A percentile compares a stretch with the other conserved stretches of the same genome.
These are phyloP conservation scores for Pilasporangium apinafurcum DNA, from an alignment of 352 stramenopile species.

Conservation along the genomic window DNA sequence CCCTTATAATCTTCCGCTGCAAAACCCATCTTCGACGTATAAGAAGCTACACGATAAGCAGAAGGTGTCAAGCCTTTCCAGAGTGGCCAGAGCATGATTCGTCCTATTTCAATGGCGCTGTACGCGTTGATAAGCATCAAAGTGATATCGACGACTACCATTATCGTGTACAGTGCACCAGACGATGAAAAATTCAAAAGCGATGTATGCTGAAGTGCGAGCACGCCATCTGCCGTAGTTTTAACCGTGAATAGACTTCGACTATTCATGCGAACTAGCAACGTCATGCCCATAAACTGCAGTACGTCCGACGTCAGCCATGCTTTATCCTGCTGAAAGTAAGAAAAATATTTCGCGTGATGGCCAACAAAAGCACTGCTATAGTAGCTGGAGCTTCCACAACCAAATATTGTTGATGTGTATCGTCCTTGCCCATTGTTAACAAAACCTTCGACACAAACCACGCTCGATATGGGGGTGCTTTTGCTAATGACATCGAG, in stretches of 20 bases:
- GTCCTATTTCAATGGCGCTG: slow-evolving; percentile 23
- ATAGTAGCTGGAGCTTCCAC: slow-evolving; percentile 24
- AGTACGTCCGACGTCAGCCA: slow-evolving; percentile 17
- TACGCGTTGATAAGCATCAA: slow-evolving; percentile 24
- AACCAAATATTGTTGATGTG: slow-evolving; percentile 23
- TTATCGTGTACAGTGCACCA: slow-evolving; percentile 32
- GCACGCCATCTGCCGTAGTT: not conserved
- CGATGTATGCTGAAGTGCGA: slow-evolving; percentile 19
- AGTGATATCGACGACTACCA: slow-evolving; percentile 31
- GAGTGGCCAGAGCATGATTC: slow-evolving; percentile 19
- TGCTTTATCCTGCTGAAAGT: slow-evolving; percentile 18
- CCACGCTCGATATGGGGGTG: slow-evolving; percentile 21
- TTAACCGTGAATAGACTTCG: slow-evolving; percentile 10
- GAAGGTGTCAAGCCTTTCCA: slow-evolving; percentile 14
- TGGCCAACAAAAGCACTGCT: slow-evolving; percentile 21
- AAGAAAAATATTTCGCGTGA: slow-evolving; percentile 3
- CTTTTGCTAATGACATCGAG: slow-evolving; percentile 56
- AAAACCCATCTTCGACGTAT: slow-evolving; percentile 25
- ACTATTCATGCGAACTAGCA: slow-evolving; percentile 24
- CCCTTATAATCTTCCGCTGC: slow-evolving; percentile 18
- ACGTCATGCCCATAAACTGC: slow-evolving; percentile 21
- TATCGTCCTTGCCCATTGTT: slow-evolving; percentile 13
- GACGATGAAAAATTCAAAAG: slow-evolving; percentile 34
- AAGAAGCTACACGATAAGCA: slow-evolving; percentile 6
- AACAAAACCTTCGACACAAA: slow-evolving; percentile 48